These are phyloP conservation scores for Tulasnella calospora DNA, from an alignment of 768 basidiomycete genomes.

Conservation along the genomic window DNA sequence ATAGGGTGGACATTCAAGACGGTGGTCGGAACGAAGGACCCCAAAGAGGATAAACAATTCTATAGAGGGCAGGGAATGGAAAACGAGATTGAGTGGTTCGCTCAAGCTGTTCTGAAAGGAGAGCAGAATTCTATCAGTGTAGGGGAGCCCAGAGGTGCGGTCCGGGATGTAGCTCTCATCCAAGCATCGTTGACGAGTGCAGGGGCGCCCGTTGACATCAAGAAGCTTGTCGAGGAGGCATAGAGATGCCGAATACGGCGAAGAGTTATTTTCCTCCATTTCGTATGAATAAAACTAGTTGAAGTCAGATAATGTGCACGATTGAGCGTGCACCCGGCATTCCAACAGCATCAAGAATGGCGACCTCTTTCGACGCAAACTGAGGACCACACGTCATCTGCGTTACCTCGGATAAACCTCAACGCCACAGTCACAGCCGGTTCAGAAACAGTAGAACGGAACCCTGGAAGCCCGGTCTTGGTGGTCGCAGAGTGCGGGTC, in stretches of 20 bases:
- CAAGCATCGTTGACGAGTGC: slow-evolving; percentile 68
- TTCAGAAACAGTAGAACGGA: not conserved
- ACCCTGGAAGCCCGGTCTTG: not conserved
- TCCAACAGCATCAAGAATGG: not conserved
- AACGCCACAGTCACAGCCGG: not conserved
- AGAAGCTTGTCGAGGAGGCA: slow-evolving; percentile 32
- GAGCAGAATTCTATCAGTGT: slow-evolving; percentile 37
- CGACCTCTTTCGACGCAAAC: not conserved
- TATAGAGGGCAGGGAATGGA: slow-evolving; percentile 44
- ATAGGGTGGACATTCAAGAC: slow-evolving; percentile 1
- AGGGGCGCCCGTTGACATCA: slow-evolving; percentile 56
- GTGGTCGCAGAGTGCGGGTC: not conserved
- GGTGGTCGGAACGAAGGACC: slow-evolving; percentile 42
- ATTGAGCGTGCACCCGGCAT: not conserved
- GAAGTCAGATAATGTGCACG: not conserved
- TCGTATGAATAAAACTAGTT: not conserved
- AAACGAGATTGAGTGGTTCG: slow-evolving; percentile 55
- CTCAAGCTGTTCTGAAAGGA: slow-evolving; percentile 49
- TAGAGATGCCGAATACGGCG: not conserved
- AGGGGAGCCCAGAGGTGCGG: slow-evolving; percentile 57
- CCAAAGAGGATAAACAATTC: slow-evolving; percentile 33
- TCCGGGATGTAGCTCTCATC: slow-evolving; percentile 74
- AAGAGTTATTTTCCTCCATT: not conserved
- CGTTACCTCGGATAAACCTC: not conserved
- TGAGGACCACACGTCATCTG: not conserved